phyloP scores from a whole-genome alignment of 768 basidiomycete genomes.

The Clavulina sp. region DNA sequence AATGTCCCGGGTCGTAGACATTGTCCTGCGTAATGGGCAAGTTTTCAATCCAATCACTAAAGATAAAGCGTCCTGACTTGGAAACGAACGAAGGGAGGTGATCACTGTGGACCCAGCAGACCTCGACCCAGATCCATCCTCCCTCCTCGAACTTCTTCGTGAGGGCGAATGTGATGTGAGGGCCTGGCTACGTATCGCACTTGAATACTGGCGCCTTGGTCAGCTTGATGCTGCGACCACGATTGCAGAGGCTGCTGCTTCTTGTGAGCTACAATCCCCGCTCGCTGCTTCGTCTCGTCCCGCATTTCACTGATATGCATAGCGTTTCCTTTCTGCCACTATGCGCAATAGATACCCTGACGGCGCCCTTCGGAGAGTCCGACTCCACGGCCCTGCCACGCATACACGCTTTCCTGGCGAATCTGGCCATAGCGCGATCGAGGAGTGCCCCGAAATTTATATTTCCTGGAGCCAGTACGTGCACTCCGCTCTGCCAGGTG shows the following conservation, averaged over 20 bases:
- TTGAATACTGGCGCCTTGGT: background rate
- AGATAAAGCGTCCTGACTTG: too few species aligned
- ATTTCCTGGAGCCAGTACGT: conserved; percentile 55
- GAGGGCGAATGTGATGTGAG: conserved; percentile 54
- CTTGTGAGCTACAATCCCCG: background rate
- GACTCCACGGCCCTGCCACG: conserved; percentile 29
- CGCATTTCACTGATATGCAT: background rate
- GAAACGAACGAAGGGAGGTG: too few species aligned
- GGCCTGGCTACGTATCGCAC: conserved; percentile 32
- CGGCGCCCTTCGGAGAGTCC: background rate
- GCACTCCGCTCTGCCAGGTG: too few species aligned
- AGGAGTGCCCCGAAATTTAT: conserved; percentile 70
- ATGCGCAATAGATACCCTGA: background rate
- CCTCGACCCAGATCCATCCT: conserved; percentile 49
- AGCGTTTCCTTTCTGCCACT: too few species aligned
- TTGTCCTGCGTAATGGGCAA: too few species aligned
- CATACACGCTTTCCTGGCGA: conserved; percentile 68
- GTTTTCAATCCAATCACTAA: too few species aligned
- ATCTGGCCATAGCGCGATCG: conserved; percentile 64
- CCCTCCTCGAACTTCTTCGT: conserved; percentile 27
- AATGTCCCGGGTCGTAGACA: too few species aligned
- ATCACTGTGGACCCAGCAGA: conserved; percentile 80
- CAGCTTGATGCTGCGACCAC: background rate
- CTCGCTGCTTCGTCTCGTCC: background rate
- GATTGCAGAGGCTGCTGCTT: background rate